These are phyloP conservation scores for Cystobasidium sp. DNA, from an alignment of 1,284 basidiomycete species.

Conservation along the genomic window DNA sequence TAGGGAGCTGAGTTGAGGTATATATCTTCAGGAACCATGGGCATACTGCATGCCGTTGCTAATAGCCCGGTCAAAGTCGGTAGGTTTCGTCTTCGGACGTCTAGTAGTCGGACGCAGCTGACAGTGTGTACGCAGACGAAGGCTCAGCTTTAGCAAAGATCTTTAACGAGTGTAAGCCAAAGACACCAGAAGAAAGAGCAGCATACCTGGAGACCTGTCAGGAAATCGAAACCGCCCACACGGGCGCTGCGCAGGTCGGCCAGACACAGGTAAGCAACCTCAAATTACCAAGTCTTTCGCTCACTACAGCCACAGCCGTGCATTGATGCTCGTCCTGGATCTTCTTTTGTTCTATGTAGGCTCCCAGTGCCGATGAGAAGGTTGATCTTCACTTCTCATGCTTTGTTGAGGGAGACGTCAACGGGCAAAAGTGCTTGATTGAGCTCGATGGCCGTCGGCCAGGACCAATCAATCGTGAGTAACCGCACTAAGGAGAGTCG, in stretches of 20 bases:
- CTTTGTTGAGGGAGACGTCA: conserved; percentile 32
- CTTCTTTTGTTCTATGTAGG: neutral
- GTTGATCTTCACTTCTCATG: conserved; percentile 42
- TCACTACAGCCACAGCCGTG: too few species aligned
- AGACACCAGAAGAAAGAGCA: conserved; percentile 36
- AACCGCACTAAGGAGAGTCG: neutral
- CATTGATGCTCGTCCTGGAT: too few species aligned
- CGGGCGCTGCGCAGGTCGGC: conserved; percentile 23
- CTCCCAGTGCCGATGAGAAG: conserved; percentile 31
- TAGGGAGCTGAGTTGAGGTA: neutral
- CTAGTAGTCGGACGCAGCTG: neutral
- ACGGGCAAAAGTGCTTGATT: conserved; percentile 29
- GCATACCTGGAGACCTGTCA: conserved; percentile 35
- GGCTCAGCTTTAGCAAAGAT: conserved; percentile 28
- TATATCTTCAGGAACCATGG: conserved; percentile 32
- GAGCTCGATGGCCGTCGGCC: conserved; percentile 43
- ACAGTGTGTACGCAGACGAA: conserved; percentile 7
- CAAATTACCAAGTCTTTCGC: neutral
- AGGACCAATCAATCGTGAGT: conserved; percentile 36
- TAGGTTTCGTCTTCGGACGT: neutral
- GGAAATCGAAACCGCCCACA: conserved; percentile 43
- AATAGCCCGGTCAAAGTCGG: conserved; percentile 35
- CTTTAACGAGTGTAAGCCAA: conserved; percentile 27
- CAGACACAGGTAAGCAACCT: conserved; percentile 20
- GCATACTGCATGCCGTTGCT: conserved; percentile 43